Base-by-base conservation (phyloP, 441 rosid species). In the Adansonia grandidieri region DNA sequence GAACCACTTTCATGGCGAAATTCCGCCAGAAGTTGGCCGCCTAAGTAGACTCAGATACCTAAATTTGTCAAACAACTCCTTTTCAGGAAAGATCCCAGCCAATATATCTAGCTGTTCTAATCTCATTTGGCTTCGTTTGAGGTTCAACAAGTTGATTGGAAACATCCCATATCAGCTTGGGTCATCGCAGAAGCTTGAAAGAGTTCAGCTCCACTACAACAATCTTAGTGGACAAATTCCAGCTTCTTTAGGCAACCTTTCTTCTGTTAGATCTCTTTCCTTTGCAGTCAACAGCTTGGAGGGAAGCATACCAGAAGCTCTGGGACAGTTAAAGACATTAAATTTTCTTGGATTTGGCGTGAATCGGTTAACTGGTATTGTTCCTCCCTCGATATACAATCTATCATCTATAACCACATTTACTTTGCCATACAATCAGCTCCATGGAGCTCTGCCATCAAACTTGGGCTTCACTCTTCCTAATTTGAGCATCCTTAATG, bases 1-100 rank as follows among this genome's bases (percentile, higher is more conserved):
- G 70, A 83, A 83, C 70, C 22, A 40, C 58, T 72, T 83, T 50
- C 15, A 7, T n/a, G 77, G 80, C 6, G 53, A 11, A 17, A 80
- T 83, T 53, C 86, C 84, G 14, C 48, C n/a, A 2, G 81, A 82
- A 65, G 20, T 84, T 9, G 87, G 85, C 11, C 77, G 60, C 11
- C 6, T 84, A 15, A 11, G 20, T 7, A 71, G 80, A 57, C 60
- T 84, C 5, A 14, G 51, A 32, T n/a, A 2, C 13, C 11, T 82
- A 1, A 7, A 0, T 24, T 1, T 82, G 54, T 6, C 9, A 2
- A 15, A 82, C 50, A 84, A 84, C 40, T 7, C 77, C 9, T 56
- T 81, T 11, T 20, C 42, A 4, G 84, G 82, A n/a, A 7, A 24
- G 13, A 79, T 81, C 50, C 82, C 84, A 0, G 13, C 57, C 9